Evolutionary conservation across 2,329 filamentous ascomycete genomes (phyloP).

Genomic region (Dactylonectria estremocensis): DNA sequence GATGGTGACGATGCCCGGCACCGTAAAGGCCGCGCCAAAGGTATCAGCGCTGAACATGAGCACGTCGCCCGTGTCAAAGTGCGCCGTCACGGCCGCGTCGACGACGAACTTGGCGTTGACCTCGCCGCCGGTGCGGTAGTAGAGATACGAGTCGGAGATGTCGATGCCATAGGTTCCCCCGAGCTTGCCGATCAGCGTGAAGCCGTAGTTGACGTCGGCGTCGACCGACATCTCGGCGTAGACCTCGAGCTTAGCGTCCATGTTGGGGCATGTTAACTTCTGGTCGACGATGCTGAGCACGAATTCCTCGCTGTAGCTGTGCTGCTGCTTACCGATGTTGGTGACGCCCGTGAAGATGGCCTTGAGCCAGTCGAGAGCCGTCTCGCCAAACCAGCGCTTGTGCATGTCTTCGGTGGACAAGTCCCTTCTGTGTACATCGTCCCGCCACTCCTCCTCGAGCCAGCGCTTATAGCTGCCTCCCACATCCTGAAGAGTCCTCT

Average conservation of each 20-base stretch:
- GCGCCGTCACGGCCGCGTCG: conserved; percentile 42
- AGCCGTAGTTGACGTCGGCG: conserved; percentile 47
- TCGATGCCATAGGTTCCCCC: conserved; percentile 34
- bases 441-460: conserved; percentile 57
- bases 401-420: conserved; percentile 50
- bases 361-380: conserved; percentile 50
- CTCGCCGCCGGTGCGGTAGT: conserved; percentile 46
- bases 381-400: conserved; percentile 55
- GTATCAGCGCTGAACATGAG: conserved; percentile 43
- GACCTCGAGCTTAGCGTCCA: conserved; percentile 34
- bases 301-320: conserved; percentile 43
- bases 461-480: conserved; percentile 53
- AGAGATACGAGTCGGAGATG: conserved; percentile 46
- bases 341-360: conserved; percentile 18
- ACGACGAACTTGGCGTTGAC: conserved; percentile 46
- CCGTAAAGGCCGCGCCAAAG: conserved; percentile 47
- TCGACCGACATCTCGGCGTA: conserved; percentile 40
- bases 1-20: conserved; percentile 52
- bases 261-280: conserved; percentile 38
- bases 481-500: conserved; percentile 49
- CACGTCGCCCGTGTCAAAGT: conserved; percentile 37
- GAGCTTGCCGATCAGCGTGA: conserved; percentile 48
- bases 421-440: conserved; percentile 50
- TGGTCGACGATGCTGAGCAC: conserved; percentile 46
- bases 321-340: conserved; percentile 48